Base-by-base conservation (phyloP, 768 basidiomycete genomes). In the Termitomyces sp. region DNA sequence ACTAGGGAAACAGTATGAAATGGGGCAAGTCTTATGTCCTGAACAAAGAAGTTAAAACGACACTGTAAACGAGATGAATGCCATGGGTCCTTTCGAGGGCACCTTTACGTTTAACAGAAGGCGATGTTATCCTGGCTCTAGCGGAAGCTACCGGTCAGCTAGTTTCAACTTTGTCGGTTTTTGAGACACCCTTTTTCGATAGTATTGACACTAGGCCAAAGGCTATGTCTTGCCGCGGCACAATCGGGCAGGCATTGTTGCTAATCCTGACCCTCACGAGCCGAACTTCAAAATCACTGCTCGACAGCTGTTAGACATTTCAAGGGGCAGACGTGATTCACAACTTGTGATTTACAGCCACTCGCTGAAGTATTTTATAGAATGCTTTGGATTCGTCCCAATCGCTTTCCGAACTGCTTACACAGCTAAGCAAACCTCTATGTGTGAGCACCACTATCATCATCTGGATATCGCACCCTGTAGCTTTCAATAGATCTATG, bases 361-460 rank as follows among this genome's bases (percentile, higher is more conserved):
- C 22, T 6, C 9, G 47, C 12, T 33, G 5, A 18, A 64, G 71
- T 48, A 70, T 80, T 20, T 81, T 79, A 67, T 79, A 70, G 65
- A 67, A 73, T 60, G 72, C 70, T 4, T 69, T 77, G 53, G 70
- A 71, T 42, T 65, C 69, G 72, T 81, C 60, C 55, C 66, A 18
- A 70, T 76, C 51, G 79, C 80, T n/a, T 69, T 81, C 34, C 56
- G 69, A 29, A 71, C 75, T 41, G 78, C 78, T 10, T 70, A 73
- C 15, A 74, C 73, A 16, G 81, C 81, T 2, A 83, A 86, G 63
- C 79, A 82, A 84, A 83, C 66, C 77, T 86, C 54, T 84, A 83
- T 66, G 79, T 83, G 55, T 47, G 71, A 63, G 22, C 0, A 26
- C 24, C 24, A 20, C 29, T 34, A 10, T 22, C 36, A 4, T n/a